Evolutionary conservation across 257 asterid species (phyloP).

Genomic region (Primulina eburnea): DNA sequence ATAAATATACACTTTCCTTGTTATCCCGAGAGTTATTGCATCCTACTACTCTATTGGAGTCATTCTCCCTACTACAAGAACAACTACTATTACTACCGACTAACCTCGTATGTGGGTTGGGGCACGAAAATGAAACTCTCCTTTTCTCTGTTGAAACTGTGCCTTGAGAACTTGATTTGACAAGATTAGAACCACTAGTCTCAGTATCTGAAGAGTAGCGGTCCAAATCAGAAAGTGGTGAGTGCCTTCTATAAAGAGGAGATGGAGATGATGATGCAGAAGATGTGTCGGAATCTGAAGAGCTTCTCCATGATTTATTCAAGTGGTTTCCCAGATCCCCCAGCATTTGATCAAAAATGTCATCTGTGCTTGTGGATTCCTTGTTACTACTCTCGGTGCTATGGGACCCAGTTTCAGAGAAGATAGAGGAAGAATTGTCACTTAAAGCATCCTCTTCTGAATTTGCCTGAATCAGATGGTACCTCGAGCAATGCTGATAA

Average conservation of each 20-base stretch:
- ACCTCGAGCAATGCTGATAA: constrained; percentile 19
- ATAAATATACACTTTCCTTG: constrained; percentile 34
- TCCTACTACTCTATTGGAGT: constrained; percentile 46
- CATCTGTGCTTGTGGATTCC: constrained; percentile 53
- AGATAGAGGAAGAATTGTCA: constrained; percentile 57
- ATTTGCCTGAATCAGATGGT: constrained; percentile 21
- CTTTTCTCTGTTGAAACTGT: constrained; percentile 20
- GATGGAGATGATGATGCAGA: constrained; percentile 64
- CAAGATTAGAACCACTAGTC: constrained; percentile 17
- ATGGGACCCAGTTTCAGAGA: constrained; percentile 62
- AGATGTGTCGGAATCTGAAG: constrained; percentile 62
- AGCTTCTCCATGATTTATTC: constrained; percentile 37
- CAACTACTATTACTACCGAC: constrained; percentile 13
- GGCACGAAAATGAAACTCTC: constrained; percentile 24
- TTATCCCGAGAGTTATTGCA: constrained; percentile 33
- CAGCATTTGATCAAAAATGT: constrained; percentile 41
- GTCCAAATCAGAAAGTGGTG: constrained; percentile 41
- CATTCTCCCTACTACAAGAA: constrained; percentile 32
- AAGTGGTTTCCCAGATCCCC: constrained; percentile 35
- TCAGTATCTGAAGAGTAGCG: constrained; percentile 35
- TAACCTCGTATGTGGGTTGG: constrained; percentile 38
- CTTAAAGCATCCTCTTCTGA: constrained; percentile 41
- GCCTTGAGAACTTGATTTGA: constrained; percentile 26
- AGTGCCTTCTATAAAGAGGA: constrained; percentile 42
- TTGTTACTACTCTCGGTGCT: constrained; percentile 65